Evolutionary conservation across 2,329 filamentous ascomycete genomes (phyloP), one percentile per base, ranked within the genome.

Genomic region (Aspergillus candidus): DNA sequence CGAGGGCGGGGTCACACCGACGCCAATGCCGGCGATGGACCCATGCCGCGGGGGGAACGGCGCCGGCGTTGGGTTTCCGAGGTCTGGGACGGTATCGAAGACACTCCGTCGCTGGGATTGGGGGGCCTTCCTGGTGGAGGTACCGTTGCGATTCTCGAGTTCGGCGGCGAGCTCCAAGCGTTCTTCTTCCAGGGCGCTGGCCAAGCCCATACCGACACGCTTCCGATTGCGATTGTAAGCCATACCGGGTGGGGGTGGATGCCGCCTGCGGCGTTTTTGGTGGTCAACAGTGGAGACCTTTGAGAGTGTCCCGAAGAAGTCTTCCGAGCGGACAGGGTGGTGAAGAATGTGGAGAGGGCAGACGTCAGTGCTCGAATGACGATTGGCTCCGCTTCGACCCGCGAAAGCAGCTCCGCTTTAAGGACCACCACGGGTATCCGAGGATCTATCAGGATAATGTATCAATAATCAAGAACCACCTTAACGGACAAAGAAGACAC

Each of bases 121-220:
- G 22, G 66, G 76, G 75, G 48, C 79, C 75, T 50, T 82, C 72
- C 34, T 75, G 74, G 53, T 75, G 70, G 35, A 48, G 58, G 53
- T 47, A 52, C 51, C 47, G 30, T 49, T 50, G 43, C 49, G 60
- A 35, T 75, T 76, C 62, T 85, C 82, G 34, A 88, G 72, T 49
- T 88, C 71, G 38, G 80, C 81, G 53, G 88, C 72, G 32, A 89
- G 82, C 67, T 88, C 84, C 50, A 76, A 74, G 49, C 84, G 78
- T 72, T 91, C 86, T 71, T 88, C 83, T 61, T 89, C 86, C 51
- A 89, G 74, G 53, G 83, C 79, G 38, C 83, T 79, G 68, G 88
- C 86, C 59, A 90, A 79, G 59, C 84, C 88, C 83, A 88, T 88
- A 40, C 59, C 59, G 48, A 59, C 62, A 35, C 49, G 53, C 43